Evolutionary conservation across 371 early-diverging fungal species (phyloP).

Genomic region (Haplosporangium sp.): DNA sequence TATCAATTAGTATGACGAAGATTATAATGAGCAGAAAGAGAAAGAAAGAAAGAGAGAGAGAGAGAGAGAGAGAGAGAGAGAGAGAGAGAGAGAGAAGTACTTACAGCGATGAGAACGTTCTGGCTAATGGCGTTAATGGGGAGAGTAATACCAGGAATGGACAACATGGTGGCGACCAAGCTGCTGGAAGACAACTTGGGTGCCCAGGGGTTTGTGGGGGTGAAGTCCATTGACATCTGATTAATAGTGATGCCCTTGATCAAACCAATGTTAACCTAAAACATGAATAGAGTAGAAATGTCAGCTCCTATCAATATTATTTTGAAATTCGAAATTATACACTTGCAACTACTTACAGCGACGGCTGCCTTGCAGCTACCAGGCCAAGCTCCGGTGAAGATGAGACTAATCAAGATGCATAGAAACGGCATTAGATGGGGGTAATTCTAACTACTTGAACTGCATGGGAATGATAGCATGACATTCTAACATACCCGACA

Average conservation of each 20-base stretch:
- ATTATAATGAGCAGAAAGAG: neutral
- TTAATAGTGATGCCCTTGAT: slow-evolving; percentile 35
- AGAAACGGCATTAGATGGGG: neutral
- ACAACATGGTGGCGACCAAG: slow-evolving; percentile 44
- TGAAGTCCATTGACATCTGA: slow-evolving; percentile 56
- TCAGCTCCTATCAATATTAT: neutral
- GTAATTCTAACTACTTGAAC: no score
- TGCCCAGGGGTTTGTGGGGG: slow-evolving; percentile 30
- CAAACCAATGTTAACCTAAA: slow-evolving; percentile 35
- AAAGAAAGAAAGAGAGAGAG: neutral
- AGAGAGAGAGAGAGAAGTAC: neutral
- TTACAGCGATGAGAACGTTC: slow-evolving; percentile 40
- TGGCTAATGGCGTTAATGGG: slow-evolving; percentile 33
- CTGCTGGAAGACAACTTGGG: slow-evolving; percentile 41
- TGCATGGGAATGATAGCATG: neutral
- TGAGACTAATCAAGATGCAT: slow-evolving; percentile 19
- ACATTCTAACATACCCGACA: slow-evolving; percentile 26
- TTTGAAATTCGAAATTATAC: neutral
- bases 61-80: neutral
- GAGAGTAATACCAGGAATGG: slow-evolving; percentile 45
- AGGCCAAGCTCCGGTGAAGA: slow-evolving; percentile 51
- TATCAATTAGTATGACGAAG: no score
- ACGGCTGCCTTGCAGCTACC: slow-evolving; percentile 49
- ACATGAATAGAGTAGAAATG: no score
- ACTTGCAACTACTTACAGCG: slow-evolving; percentile 19